phyloP scores from a whole-genome alignment of 441 rosid genomes.

The Populus hybrid region DNA sequence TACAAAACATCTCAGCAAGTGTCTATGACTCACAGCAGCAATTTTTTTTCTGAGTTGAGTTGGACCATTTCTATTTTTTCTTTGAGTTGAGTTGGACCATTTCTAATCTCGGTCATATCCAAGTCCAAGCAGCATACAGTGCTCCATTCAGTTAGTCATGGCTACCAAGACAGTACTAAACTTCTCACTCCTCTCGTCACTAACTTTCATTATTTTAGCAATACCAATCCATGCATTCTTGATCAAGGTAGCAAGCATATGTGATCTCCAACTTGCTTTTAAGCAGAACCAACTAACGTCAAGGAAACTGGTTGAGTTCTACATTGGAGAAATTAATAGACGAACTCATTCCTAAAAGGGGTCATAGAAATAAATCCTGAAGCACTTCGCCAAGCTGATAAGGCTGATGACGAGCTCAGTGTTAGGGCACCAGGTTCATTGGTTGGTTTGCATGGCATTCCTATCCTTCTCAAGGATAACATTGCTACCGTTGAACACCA shows the following conservation, averaged over 20 bases:
- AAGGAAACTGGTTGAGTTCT: conserved; percentile 50
- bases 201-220: background rate
- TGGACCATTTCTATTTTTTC: too few relatives aligned
- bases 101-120: background rate
- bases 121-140: background rate
- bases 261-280: conserved; percentile 48
- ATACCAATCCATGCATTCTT: conserved; percentile 14
- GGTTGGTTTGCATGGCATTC: conserved; percentile 56
- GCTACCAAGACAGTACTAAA: background rate
- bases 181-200: background rate
- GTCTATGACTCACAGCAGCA: too few relatives aligned
- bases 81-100: background rate
- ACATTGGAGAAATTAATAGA: conserved; percentile 39
- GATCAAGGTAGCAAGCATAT: conserved; percentile 49
- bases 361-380: conserved; percentile 77
- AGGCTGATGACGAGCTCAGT: conserved; percentile 51
- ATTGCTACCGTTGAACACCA: conserved; percentile 68
- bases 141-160: background rate
- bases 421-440: conserved; percentile 7
- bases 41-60: too few relatives aligned
- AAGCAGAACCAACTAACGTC: conserved; percentile 50
- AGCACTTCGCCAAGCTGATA: conserved; percentile 47
- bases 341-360: conserved; percentile 49
- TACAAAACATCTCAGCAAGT: background rate
- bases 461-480: conserved; percentile 62